Percentiles rank a stretch among this genome's conserved stretches.
These are phyloP conservation scores for Gynandropsis gynandra DNA, from an alignment of 345 rosid species.

Conservation along the genomic window DNA sequence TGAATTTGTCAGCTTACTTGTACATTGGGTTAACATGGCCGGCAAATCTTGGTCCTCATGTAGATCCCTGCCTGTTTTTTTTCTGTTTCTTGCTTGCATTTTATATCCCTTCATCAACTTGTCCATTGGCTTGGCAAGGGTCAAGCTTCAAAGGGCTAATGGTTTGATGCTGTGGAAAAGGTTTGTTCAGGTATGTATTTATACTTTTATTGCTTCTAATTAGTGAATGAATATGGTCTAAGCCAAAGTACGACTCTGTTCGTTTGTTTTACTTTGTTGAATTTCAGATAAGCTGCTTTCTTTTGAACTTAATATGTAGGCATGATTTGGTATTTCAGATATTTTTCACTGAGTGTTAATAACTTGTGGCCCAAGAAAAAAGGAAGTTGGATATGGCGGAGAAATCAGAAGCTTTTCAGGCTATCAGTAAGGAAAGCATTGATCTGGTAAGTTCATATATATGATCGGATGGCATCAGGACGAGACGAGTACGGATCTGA, in stretches of 20 bases:
- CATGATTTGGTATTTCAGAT: constrained; percentile 21
- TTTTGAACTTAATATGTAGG: neutral
- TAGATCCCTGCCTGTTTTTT: constrained; percentile 21
- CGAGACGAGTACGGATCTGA: too few species aligned
- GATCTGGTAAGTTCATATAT: constrained; percentile 42
- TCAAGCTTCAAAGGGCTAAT: constrained; percentile 19
- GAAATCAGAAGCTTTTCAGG: constrained; percentile 49
- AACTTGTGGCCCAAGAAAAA: constrained; percentile 29
- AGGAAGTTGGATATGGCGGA: constrained; percentile 36
- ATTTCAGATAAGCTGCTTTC: neutral
- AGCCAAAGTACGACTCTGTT: too few species aligned
- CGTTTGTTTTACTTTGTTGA: neutral
- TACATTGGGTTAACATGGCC: constrained; percentile 20
- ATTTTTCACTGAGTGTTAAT: constrained; percentile 2
- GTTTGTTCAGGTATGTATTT: constrained; percentile 16
- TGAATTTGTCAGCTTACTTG: constrained; percentile 21
- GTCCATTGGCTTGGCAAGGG: constrained; percentile 17
- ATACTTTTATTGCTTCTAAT: neutral
- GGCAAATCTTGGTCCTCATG: constrained; percentile 23
- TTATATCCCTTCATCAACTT: constrained; percentile 2
- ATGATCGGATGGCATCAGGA: constrained; percentile 1
- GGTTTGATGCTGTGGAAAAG: constrained; percentile 24
- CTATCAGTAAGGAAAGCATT: constrained; percentile 65
- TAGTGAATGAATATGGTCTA: too few species aligned
- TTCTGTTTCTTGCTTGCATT: constrained; percentile 20